Evolutionary conservation across 2,329 filamentous ascomycete genomes (phyloP).

Genomic region (Fusarium cicatricum): DNA sequence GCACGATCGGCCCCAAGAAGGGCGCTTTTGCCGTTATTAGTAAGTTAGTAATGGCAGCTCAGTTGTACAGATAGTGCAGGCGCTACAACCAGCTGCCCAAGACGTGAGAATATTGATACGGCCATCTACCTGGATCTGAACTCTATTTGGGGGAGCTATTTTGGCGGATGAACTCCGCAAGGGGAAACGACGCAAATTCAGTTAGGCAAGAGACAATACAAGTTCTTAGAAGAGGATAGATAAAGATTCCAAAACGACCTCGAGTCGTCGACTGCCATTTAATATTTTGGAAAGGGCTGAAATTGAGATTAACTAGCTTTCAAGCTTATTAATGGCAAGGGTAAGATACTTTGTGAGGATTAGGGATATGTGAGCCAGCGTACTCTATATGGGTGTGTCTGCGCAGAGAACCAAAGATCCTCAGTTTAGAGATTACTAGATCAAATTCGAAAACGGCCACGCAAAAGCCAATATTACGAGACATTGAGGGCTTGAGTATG

Average conservation of each 20-base stretch:
- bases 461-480: slow-evolving; percentile 53
- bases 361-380: slow-evolving; percentile 51
- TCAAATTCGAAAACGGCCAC: slow-evolving; percentile 52
- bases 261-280: slow-evolving; percentile 51
- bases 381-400: slow-evolving; percentile 56
- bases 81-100: slow-evolving; percentile 48
- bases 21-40: no score
- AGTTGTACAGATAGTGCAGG: slow-evolving; percentile 60
- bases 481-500: slow-evolving; percentile 51
- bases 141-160: slow-evolving; percentile 35
- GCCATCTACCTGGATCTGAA: slow-evolving; percentile 43
- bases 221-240: slow-evolving; percentile 50
- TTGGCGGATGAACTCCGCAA: slow-evolving; percentile 41
- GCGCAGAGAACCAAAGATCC: slow-evolving; percentile 49
- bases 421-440: slow-evolving; percentile 45
- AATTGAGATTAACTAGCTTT: slow-evolving; percentile 54
- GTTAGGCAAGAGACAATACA: slow-evolving; percentile 51
- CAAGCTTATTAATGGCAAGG: slow-evolving; percentile 47
- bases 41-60: slow-evolving; percentile 62
- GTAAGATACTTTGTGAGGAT: slow-evolving; percentile 52
- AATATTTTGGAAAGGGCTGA: slow-evolving; percentile 54
- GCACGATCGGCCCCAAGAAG: no score
- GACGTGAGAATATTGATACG: slow-evolving; percentile 44
- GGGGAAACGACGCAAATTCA: slow-evolving; percentile 41
- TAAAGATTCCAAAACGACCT: slow-evolving; percentile 51